phyloP scores from a whole-genome alignment of 768 basidiomycete genomes.

The Cystoderma amianthinum region DNA sequence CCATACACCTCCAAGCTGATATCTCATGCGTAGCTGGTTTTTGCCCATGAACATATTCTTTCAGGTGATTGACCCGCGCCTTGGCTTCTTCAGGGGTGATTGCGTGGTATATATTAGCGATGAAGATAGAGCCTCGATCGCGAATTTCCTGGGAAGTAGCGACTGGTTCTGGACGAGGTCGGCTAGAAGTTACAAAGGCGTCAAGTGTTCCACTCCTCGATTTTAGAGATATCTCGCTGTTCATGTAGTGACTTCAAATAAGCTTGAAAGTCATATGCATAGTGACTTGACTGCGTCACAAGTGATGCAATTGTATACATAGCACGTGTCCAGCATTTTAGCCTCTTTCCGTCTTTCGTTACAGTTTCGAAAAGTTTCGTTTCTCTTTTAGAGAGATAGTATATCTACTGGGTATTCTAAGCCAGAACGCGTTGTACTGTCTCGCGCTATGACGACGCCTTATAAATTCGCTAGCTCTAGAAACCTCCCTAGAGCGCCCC shows the following conservation, averaged over 20 bases:
- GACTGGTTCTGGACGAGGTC: slow-evolving; percentile 37
- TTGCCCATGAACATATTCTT: slow-evolving; percentile 47
- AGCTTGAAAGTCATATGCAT: slow-evolving; percentile 7
- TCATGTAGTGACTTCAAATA: too few species aligned
- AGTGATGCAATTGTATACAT: too few species aligned
- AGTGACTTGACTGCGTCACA: slow-evolving; percentile 13
- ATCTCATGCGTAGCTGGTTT: slow-evolving; percentile 68
- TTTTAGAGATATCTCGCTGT: too few species aligned
- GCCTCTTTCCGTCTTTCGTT: too few species aligned
- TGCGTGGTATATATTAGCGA: slow-evolving; percentile 57
- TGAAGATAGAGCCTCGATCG: slow-evolving; percentile 68
- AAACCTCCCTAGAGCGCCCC: slow-evolving; percentile 18
- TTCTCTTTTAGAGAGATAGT: too few species aligned
- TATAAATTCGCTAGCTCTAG: too few species aligned
- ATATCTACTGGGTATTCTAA: too few species aligned
- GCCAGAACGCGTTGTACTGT: too few species aligned
- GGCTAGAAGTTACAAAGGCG: slow-evolving; percentile 40
- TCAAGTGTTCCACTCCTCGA: slow-evolving; percentile 31
- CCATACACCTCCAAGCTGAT: slow-evolving; percentile 76
- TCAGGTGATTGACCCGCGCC: slow-evolving; percentile 42
- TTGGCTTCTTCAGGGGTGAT: slow-evolving; percentile 44
- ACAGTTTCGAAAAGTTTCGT: too few species aligned
- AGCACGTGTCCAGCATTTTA: too few species aligned
- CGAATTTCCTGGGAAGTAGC: slow-evolving; percentile 67
- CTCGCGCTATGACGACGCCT: too few species aligned